Base-by-base conservation (phyloP, 75 land plant genomes). In the Cryptomeria japonica region DNA sequence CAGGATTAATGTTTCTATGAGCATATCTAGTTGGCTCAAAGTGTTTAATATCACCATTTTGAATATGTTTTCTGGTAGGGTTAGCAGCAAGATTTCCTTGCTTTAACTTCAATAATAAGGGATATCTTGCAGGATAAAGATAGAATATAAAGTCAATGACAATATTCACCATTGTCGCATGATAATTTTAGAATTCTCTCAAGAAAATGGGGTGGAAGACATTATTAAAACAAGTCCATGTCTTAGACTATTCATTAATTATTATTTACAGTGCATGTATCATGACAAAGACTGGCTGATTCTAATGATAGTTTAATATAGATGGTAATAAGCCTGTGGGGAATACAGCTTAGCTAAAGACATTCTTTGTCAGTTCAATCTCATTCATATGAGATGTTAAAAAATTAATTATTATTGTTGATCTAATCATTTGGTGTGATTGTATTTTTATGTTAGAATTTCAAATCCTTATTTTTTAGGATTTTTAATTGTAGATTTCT, bases 261-360 rank as follows among this genome's bases (percentile, higher is more conserved):
- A 58, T 64, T 73, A 12, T 73, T 70, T 73, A 12, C 77, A 31
- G 36, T 22, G 1, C 36, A 32, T 32, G 37, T 73, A 73, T 34
- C 77, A 73, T 32, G 15, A 34, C 34, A 73, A 12, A 15, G 32
- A 34, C 37, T 13, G 15, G 34, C 15, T 73, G 37, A 73, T 2
- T 31, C 77, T 32, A 73, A 34, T 73, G 77, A 34, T 34, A 32
- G 9, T 28, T 68, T 73, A 32, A 11, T 34, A 73, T 73, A 73
- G 14, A 73, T 73, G 36, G 28, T 25, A 64, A 64, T 6, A 64
- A 64, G 70, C 13, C 14, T 73, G 34, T 34, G 37, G 37, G 14
- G 77, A 31, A 73, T 73, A 83, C 68, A 51, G 39, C 39, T 58
- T 80, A 12, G 68, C 37, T 75, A 64, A 84, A 84, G 86, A 80